phyloP scores from a whole-genome alignment of 2,329 filamentous ascomycete species.

The Albophoma yamanashiensis region DNA sequence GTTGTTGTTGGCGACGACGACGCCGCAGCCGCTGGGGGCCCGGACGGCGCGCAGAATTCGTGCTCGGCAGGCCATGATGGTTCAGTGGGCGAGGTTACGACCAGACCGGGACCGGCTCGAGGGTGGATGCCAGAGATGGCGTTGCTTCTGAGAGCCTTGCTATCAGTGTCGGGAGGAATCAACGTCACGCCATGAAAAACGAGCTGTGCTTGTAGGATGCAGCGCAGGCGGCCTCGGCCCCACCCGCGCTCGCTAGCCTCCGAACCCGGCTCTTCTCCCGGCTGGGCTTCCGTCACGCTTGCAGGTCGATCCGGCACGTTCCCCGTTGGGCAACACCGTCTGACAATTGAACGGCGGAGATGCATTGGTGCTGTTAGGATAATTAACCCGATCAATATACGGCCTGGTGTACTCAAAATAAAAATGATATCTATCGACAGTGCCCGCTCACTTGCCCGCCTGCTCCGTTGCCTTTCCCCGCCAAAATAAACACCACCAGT shows the following conservation, averaged over 20 bases:
- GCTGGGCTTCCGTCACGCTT: neutral
- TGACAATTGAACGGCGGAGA: neutral
- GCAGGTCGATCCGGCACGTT: neutral
- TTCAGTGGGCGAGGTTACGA: neutral
- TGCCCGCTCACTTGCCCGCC: neutral
- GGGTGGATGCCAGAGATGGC: neutral
- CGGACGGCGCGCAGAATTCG: constrained; percentile 8
- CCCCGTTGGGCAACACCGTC: neutral
- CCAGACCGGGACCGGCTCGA: neutral
- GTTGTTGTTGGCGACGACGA: neutral
- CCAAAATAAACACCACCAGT: neutral
- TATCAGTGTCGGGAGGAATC: neutral
- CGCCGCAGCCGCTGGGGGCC: constrained; percentile 2
- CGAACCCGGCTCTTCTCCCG: neutral
- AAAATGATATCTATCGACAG: neutral
- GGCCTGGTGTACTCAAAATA: neutral
- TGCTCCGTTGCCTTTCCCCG: neutral
- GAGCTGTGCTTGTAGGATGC: neutral
- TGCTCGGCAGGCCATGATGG: constrained; percentile 9
- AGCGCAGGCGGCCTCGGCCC: neutral
- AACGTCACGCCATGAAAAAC: neutral
- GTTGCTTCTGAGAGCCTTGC: neutral
- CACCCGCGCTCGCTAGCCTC: neutral
- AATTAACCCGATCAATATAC: neutral
- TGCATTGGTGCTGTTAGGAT: neutral